Evolutionary conservation across 352 stramenopile species (phyloP).

Genomic region (Pythium vanterpoolii): DNA sequence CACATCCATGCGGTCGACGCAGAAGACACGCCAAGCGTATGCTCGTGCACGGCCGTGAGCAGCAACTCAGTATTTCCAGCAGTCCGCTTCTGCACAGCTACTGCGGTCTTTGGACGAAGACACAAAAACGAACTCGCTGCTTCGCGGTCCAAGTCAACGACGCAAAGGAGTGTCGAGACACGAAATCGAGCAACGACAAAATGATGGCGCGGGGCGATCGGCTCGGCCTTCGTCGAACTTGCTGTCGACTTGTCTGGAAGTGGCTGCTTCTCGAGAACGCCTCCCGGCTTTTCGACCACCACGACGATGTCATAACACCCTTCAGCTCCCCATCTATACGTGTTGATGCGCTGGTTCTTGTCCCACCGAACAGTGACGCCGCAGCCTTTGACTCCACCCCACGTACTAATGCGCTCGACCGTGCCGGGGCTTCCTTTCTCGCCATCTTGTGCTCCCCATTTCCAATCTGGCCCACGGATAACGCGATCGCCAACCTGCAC

Average conservation of each 20-base stretch:
- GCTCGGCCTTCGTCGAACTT: slow-evolving; percentile 9
- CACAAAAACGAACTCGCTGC: slow-evolving; percentile 58
- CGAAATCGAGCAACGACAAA: slow-evolving; percentile 64
- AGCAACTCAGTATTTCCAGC: slow-evolving; percentile 24
- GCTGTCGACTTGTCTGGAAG: slow-evolving; percentile 31
- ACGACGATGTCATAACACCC: slow-evolving; percentile 74
- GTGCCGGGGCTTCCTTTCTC: slow-evolving; percentile 57
- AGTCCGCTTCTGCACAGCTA: neutral
- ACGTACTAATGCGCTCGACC: slow-evolving; percentile 74
- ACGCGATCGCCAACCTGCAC: slow-evolving; percentile 71
- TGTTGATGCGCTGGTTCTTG: slow-evolving; percentile 82
- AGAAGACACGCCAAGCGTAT: slow-evolving; percentile 42
- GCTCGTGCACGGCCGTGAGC: slow-evolving; percentile 48
- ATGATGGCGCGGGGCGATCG: slow-evolving; percentile 40
- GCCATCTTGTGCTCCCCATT: slow-evolving; percentile 79
- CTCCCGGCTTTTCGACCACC: slow-evolving; percentile 51
- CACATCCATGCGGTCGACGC: slow-evolving; percentile 74
- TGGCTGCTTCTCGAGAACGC: slow-evolving; percentile 43
- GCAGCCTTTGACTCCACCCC: slow-evolving; percentile 70
- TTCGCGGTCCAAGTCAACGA: slow-evolving; percentile 50
- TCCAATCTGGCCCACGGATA: slow-evolving; percentile 72
- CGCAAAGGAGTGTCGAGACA: slow-evolving; percentile 39
- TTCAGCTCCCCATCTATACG: slow-evolving; percentile 77
- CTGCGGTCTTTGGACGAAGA: slow-evolving; percentile 24
- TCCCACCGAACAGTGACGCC: slow-evolving; percentile 80